Conservation (phyloP, 257 asterid genomes). For the Cruciata laevipes region DNA sequence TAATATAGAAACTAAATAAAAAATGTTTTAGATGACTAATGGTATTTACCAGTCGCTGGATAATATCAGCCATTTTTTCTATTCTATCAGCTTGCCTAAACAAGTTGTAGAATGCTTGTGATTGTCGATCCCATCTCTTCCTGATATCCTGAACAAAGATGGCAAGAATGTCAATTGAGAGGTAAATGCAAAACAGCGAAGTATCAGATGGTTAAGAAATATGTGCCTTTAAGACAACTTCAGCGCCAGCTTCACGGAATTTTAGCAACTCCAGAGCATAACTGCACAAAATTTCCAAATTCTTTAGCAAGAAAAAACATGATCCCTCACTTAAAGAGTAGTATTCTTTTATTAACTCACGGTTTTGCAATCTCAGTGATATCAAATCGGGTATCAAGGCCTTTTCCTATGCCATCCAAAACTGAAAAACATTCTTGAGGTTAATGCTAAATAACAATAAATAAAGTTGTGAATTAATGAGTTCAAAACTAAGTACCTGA, state of each 20-base stretch:
- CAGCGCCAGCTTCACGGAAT: conserved; percentile 95
- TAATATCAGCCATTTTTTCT: conserved; percentile 74
- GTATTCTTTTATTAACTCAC: conserved; percentile 38
- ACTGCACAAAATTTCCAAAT: conserved; percentile 27
- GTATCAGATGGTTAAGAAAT: background rate
- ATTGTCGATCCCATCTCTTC: conserved; percentile 89
- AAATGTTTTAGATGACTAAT: background rate
- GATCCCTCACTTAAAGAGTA: background rate
- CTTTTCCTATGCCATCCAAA: conserved; percentile 97
- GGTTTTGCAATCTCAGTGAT: conserved; percentile 97
- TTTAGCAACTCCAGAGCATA: conserved; percentile 87
- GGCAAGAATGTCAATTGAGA: conserved; percentile 15
- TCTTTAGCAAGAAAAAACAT: conserved; percentile 6
- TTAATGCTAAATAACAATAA: conserved; percentile 19
- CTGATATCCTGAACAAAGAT: conserved; percentile 57
- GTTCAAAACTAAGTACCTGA: conserved; percentile 47
- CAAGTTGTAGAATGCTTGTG: conserved; percentile 78
- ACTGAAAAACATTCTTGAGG: conserved; percentile 38
- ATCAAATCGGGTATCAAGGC: conserved; percentile 97
- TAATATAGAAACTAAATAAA: background rate
- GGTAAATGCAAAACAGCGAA: conserved; percentile 4
- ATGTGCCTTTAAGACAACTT: conserved; percentile 69
- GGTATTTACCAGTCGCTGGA: conserved; percentile 65
- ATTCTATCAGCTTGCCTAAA: conserved; percentile 98
- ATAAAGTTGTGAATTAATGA: background rate